These are phyloP conservation scores for Boletus reticuloceps DNA, from an alignment of 768 basidiomycete genomes.

Conservation along the genomic window DNA sequence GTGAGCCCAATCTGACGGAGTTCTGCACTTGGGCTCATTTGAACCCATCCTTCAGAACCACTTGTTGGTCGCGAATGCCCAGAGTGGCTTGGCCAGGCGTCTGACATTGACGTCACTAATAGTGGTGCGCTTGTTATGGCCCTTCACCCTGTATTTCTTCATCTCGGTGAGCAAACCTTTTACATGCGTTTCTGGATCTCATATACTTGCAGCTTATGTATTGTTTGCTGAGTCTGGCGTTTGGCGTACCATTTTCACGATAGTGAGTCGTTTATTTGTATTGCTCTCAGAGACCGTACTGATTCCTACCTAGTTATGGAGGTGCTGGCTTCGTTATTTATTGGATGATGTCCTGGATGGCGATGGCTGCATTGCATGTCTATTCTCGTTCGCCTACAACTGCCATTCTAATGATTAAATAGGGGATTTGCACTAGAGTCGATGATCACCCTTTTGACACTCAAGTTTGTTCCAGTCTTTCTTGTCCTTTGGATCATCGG, in stretches of 20 bases:
- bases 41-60: conserved; percentile 24
- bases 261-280: conserved; percentile 32
- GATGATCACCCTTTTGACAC: conserved; percentile 53
- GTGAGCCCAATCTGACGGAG: conserved; percentile 7
- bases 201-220: conserved; percentile 47
- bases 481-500: conserved; percentile 64
- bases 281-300: background rate
- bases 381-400: background rate
- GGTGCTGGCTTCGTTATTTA: conserved; percentile 59
- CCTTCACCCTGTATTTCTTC: conserved; percentile 41
- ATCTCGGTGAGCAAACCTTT: conserved; percentile 33
- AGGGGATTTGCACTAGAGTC: conserved; percentile 65
- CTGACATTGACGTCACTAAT: conserved; percentile 40
- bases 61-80: conserved; percentile 31
- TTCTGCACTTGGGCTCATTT: background rate
- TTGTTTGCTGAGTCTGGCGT: conserved; percentile 57
- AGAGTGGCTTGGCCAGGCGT: conserved; percentile 39
- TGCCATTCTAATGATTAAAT: background rate
- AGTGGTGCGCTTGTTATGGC: conserved; percentile 38
- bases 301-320: conserved; percentile 37
- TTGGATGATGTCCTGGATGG: conserved; percentile 64
- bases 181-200: background rate
- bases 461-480: conserved; percentile 55
- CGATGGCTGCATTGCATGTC: conserved; percentile 56
- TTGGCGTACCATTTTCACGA: conserved; percentile 53